Evolutionary conservation across 345 rosid species (phyloP), one percentile per base, ranked within the genome.

Genomic region (Physaria fendleri): DNA sequence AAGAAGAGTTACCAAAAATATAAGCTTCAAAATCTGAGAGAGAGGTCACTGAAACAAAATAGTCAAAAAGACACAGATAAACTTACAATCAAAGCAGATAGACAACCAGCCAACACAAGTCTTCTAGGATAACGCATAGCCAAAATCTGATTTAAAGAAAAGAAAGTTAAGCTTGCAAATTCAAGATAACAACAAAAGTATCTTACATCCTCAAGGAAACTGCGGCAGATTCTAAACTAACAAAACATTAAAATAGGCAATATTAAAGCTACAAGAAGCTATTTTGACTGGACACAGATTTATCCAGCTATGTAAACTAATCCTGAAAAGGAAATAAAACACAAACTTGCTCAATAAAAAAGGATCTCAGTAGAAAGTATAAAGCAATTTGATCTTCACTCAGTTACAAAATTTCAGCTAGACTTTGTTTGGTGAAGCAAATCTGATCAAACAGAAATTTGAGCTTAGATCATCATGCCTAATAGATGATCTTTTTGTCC

Each of bases 111-210:
- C 78, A 93, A 82, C 68, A 93, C 99, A 68, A 89, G 85, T 74
- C 94, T 83, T 77, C 95, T 83, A 1, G 95, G 97, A 61, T 93
- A 94, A 40, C 97, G 93, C 97, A 93, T 93, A 23, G 99, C 99
- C 85, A 89, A 71, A 76, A 93, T 89, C 99, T 93, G 63, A 51
- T 37, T 5, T 5, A 42, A 65, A 55, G 46, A n/a, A 62, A 65
- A 37, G 6, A 27, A 35, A 5, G 1, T 32, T 2, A 46, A 39
- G 50, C 34, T 44, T 23, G 7, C 55, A 22, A 27, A 14, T 39
- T 17, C 30, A 52, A 8, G 7, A 50, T 23, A 51, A 18, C n/a
- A 52, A 30, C 33, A 52, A 0, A 29, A 29, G 34, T 38, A 40
- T 10, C 23, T 4, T 21, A 38, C 16, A 4, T 28, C 18, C 2